phyloP scores from a whole-genome alignment of 371 early-diverging fungal species.

The Apophysomyces elegans region DNA sequence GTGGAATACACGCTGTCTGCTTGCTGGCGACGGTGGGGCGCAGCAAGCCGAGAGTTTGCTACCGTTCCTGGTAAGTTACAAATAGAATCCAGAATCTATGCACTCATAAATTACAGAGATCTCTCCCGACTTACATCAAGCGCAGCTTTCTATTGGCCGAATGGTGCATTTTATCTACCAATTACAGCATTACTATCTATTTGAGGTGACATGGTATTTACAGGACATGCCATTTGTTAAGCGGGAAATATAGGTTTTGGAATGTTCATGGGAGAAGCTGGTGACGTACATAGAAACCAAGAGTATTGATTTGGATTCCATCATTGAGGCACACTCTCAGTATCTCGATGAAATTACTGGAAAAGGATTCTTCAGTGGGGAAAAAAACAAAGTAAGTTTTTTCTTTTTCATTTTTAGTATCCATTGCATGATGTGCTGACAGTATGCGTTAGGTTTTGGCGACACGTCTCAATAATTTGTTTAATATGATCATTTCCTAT shows the following conservation, averaged over 20 bases:
- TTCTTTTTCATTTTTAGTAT: not conserved
- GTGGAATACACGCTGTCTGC: conserved; percentile 78
- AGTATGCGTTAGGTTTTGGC: conserved; percentile 26
- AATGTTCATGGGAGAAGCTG: conserved; percentile 90
- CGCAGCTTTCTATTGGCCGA: conserved; percentile 72
- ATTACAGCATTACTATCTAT: conserved; percentile 85
- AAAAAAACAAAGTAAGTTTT: conserved; percentile 48
- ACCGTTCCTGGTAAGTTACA: conserved; percentile 37
- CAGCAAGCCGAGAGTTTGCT: conserved; percentile 62
- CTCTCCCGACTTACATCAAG: conserved; percentile 60
- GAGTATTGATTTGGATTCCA: conserved; percentile 70
- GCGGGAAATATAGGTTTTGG: conserved; percentile 66
- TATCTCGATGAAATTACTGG: conserved; percentile 68
- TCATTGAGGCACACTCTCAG: conserved; percentile 72
- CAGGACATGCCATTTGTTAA: not conserved
- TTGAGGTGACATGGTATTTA: conserved; percentile 62
- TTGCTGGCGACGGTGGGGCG: conserved; percentile 82
- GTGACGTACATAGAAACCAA: conserved; percentile 59
- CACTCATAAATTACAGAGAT: conserved; percentile 19
- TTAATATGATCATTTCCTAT: conserved; percentile 45
- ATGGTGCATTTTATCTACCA: conserved; percentile 96
- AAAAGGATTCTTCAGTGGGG: conserved; percentile 63
- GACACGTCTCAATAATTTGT: conserved; percentile 35
- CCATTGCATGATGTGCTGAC: conserved; percentile 1
- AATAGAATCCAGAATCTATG: conserved; percentile 21